Evolutionary conservation across 2,329 filamentous ascomycete genomes (phyloP).

Genomic region (Penicillium fuscoglaucum): DNA sequence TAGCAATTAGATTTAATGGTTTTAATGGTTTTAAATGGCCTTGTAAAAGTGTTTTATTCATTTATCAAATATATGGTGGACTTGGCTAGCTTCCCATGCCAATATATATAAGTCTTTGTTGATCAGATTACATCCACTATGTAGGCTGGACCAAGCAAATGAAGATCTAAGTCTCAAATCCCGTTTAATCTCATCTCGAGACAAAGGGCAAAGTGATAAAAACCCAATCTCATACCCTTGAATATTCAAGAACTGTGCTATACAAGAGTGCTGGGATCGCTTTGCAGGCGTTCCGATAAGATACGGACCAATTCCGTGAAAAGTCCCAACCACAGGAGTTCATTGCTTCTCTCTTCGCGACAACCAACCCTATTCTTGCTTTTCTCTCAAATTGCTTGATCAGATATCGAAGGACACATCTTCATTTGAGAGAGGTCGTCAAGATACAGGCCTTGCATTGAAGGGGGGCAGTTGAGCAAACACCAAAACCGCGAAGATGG

Average conservation of each 20-base stretch:
- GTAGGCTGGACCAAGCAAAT: not conserved
- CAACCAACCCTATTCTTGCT: not conserved
- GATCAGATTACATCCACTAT: not conserved
- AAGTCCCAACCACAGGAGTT: slow-evolving; percentile 8
- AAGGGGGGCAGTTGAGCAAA: slow-evolving; percentile 1
- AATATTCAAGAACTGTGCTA: not conserved
- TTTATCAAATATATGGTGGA: not conserved
- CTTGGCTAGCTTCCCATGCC: not conserved
- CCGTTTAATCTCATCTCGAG: not conserved
- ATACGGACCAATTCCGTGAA: slow-evolving; percentile 6
- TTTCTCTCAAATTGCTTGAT: not conserved
- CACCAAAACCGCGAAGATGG: slow-evolving; percentile 34
- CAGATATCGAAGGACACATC: not conserved
- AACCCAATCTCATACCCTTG: not conserved
- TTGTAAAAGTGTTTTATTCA: not conserved
- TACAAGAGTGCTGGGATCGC: not conserved
- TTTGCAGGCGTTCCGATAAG: slow-evolving; percentile 6
- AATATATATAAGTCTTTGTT: not conserved
- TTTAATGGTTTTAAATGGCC: not conserved
- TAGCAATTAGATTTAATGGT: slow-evolving; percentile 16
- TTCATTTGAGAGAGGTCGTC: not conserved
- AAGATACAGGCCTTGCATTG: not conserved
- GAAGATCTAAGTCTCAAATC: no score
- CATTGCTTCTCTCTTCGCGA: not conserved
- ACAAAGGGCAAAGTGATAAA: not conserved